A percentile compares a stretch with the other conserved stretches of the same genome.
Evolutionary conservation across 768 basidiomycete genomes (phyloP).

Genomic region (Podaxis sp.): DNA sequence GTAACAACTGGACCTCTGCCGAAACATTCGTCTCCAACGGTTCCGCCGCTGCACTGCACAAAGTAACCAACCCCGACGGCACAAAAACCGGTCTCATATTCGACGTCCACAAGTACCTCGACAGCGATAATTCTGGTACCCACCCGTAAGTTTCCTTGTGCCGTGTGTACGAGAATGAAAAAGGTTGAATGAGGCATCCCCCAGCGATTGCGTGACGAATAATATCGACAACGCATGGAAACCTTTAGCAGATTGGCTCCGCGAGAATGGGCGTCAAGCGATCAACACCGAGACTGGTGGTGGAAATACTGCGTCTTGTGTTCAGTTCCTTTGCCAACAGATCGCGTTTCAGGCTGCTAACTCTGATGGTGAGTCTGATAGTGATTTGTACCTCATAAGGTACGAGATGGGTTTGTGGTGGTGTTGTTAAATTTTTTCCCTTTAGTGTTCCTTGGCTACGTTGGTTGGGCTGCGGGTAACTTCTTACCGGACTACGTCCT

Average conservation of each 20-base stretch:
- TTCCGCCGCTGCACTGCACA: conserved; percentile 46
- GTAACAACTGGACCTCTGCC: conserved; percentile 57
- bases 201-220: conserved; percentile 50
- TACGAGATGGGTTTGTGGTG: too few species aligned
- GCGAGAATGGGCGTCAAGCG: conserved; percentile 49
- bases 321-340: conserved; percentile 44
- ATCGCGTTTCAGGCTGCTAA: conserved; percentile 45
- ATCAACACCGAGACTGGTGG: conserved; percentile 65
- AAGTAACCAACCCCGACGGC: conserved; percentile 47
- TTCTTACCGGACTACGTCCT: conserved; percentile 43
- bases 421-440: neutral
- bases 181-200: neutral
- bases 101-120: conserved; percentile 66
- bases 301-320: conserved; percentile 49
- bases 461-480: conserved; percentile 62
- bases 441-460: conserved; percentile 51
- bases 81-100: conserved; percentile 47
- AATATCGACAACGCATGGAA: conserved; percentile 48
- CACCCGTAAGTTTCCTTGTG: conserved; percentile 21
- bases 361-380: conserved; percentile 40
- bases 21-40: conserved; percentile 49
- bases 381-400: too few species aligned
- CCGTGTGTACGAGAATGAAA: neutral
- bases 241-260: conserved; percentile 49
- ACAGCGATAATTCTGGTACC: conserved; percentile 45